Evolutionary conservation across 2,329 filamentous ascomycete species (phyloP).

Genomic region (Alternaria solani): DNA sequence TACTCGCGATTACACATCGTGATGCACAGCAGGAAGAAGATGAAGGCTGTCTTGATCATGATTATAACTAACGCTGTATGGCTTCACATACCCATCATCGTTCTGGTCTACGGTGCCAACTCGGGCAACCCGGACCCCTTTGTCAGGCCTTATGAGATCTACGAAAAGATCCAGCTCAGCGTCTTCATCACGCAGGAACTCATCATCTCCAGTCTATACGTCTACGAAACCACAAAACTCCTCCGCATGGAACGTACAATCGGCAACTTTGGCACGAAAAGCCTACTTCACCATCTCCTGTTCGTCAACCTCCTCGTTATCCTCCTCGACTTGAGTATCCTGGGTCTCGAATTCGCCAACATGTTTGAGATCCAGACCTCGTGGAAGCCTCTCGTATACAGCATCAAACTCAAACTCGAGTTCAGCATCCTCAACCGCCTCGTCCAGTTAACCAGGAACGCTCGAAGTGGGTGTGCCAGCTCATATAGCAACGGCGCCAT

Average conservation of each 20-base stretch:
- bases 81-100: conserved; percentile 62
- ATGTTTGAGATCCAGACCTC: conserved; percentile 35
- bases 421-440: conserved; percentile 58
- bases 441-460: conserved; percentile 18
- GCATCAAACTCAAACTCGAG: conserved; percentile 61
- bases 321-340: conserved; percentile 32
- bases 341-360: conserved; percentile 30
- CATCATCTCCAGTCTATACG: conserved; percentile 54
- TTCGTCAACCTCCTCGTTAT: conserved; percentile 34
- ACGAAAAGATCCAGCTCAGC: conserved; percentile 54
- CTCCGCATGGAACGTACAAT: conserved; percentile 24
- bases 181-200: conserved; percentile 51
- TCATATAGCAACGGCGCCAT: conserved; percentile 19
- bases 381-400: conserved; percentile 52
- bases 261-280: conserved; percentile 22
- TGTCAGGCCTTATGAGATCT: conserved; percentile 44
- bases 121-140: conserved; percentile 42
- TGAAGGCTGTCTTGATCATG: conserved; percentile 62
- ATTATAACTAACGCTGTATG: conserved; percentile 63
- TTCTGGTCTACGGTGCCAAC: conserved; percentile 62
- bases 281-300: conserved; percentile 29
- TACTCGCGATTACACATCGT: conserved; percentile 69
- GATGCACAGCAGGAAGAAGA: conserved; percentile 56
- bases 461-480: conserved; percentile 16
- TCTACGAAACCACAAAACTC: conserved; percentile 56